Conservation (phyloP, 768 basidiomycete genomes). For the Trametes elegans region DNA sequence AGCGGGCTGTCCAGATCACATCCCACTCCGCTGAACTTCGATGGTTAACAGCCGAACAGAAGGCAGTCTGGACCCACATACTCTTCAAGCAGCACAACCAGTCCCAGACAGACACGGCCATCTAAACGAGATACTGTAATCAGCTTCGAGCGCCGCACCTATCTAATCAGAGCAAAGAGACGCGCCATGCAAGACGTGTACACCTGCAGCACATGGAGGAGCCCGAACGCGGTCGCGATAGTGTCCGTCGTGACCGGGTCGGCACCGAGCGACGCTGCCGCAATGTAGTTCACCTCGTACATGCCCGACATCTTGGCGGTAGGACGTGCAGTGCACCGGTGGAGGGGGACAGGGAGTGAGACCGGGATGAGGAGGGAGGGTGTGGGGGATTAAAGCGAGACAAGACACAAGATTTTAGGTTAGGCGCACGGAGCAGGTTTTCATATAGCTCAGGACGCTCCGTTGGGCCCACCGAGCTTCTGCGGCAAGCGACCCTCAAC, state of each 20-base stretch:
- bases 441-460: no score
- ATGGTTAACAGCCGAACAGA: not conserved
- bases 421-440: no score
- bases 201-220: slow-evolving; percentile 6
- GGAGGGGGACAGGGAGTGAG: not conserved
- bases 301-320: slow-evolving; percentile 5
- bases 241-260: slow-evolving; percentile 1
- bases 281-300: slow-evolving; percentile 12
- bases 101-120: slow-evolving; percentile 11
- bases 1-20: slow-evolving; percentile 8
- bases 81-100: slow-evolving; percentile 3
- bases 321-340: not conserved
- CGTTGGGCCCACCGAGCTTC: no score
- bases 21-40: not conserved
- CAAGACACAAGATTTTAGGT: no score
- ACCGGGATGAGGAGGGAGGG: not conserved
- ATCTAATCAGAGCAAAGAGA: not conserved
- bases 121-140: not conserved
- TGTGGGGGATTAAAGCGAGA: no score
- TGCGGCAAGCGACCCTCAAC: no score
- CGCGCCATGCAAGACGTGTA: slow-evolving; percentile 8
- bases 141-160: no score
- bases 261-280: slow-evolving; percentile 7
- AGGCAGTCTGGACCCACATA: not conserved
- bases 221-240: slow-evolving; percentile 7